These are phyloP conservation scores for Exophiala phaeomuriformis DNA, from an alignment of 2,329 filamentous ascomycete genomes.

Conservation along the genomic window DNA sequence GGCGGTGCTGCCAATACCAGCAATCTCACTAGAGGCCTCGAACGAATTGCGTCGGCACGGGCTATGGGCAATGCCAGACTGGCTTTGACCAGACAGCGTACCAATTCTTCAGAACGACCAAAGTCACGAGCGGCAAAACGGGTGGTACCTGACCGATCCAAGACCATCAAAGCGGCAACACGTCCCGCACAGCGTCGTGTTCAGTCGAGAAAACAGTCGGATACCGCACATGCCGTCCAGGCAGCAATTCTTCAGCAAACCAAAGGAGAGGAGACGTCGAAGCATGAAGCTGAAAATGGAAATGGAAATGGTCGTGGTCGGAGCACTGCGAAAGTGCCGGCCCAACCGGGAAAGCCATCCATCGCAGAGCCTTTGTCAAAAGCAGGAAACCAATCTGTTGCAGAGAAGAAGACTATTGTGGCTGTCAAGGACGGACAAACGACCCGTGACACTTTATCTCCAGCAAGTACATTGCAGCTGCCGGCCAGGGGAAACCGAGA, in stretches of 20 bases:
- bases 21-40: constrained; percentile 11
- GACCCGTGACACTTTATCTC: constrained; percentile 2
- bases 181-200: constrained; percentile 1
- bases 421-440: not conserved
- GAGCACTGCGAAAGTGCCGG: not conserved
- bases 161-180: not conserved
- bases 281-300: not conserved
- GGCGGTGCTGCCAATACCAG: constrained; percentile 3
- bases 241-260: not conserved
- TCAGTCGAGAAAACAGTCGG: not conserved
- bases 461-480: not conserved
- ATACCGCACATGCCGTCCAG: not conserved
- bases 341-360: not conserved
- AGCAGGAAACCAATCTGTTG: not conserved
- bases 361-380: no score
- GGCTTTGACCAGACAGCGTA: constrained; percentile 7
- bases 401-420: not conserved
- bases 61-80: not conserved
- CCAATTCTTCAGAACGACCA: constrained; percentile 6
- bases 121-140: not conserved
- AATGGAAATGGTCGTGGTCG: not conserved
- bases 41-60: constrained; percentile 2
- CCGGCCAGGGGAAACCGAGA: not conserved
- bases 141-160: constrained; percentile 1
- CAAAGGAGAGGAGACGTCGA: not conserved